Conservation (phyloP, 2,329 filamentous ascomycete species). For the Apiospora sp. region DNA sequence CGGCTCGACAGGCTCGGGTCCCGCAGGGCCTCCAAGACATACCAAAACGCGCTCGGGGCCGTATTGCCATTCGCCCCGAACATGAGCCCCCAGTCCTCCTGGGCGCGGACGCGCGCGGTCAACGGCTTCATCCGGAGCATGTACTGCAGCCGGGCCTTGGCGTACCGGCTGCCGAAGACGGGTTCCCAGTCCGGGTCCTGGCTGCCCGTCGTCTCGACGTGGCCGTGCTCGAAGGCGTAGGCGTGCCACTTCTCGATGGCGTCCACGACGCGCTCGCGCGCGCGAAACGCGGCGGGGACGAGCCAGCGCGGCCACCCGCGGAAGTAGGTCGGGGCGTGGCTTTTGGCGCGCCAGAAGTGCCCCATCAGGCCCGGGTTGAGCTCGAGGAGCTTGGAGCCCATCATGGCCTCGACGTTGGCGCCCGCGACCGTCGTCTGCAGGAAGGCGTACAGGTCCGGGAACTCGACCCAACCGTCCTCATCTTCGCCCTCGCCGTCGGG, state of each 20-base stretch:
- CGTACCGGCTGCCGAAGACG: slow-evolving; percentile 28
- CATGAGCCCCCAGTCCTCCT: slow-evolving; percentile 30
- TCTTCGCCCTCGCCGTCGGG: neutral
- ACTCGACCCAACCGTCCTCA: slow-evolving; percentile 26
- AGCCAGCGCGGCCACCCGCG: slow-evolving; percentile 29
- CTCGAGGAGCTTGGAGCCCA: slow-evolving; percentile 29
- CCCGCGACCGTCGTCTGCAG: slow-evolving; percentile 22
- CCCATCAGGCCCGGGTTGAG: slow-evolving; percentile 30
- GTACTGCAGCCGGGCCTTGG: slow-evolving; percentile 30
- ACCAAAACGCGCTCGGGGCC: slow-evolving; percentile 30
- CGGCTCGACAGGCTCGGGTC: slow-evolving; percentile 26
- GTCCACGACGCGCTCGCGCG: slow-evolving; percentile 28
- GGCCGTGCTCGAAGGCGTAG: slow-evolving; percentile 25
- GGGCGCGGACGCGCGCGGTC: slow-evolving; percentile 27
- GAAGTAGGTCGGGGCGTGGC: slow-evolving; percentile 24
- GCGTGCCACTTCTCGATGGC: slow-evolving; percentile 29
- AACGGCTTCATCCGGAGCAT: slow-evolving; percentile 27
- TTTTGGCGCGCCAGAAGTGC: slow-evolving; percentile 27
- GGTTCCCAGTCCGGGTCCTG: slow-evolving; percentile 31
- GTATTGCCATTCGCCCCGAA: slow-evolving; percentile 30
- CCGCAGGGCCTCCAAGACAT: slow-evolving; percentile 29
- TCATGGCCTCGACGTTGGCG: slow-evolving; percentile 28
- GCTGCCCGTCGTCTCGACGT: slow-evolving; percentile 18
- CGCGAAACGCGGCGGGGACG: slow-evolving; percentile 24
- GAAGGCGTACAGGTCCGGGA: slow-evolving; percentile 28